Conservation (phyloP, 2,329 filamentous ascomycete species). For the Chalaropsis ovoidea region DNA sequence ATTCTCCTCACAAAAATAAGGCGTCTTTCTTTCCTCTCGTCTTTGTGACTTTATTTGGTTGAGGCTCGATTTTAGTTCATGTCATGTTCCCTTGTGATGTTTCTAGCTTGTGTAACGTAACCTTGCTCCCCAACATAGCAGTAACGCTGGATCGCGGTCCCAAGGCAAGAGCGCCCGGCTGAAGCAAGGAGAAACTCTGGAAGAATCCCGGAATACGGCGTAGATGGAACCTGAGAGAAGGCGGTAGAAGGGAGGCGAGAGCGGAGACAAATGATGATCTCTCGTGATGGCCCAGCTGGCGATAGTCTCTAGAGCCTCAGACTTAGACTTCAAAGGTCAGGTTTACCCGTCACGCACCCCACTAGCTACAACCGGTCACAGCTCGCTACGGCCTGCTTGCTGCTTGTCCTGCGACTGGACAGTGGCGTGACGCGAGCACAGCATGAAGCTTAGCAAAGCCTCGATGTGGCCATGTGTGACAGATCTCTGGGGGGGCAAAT, state of each 20-base stretch:
- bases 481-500: too few relatives aligned
- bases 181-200: background rate
- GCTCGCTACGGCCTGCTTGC: conserved; percentile 3
- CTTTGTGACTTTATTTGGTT: background rate
- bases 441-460: too few relatives aligned
- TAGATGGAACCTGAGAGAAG: too few relatives aligned
- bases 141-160: too few relatives aligned
- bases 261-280: too few relatives aligned
- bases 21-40: background rate
- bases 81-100: too few relatives aligned
- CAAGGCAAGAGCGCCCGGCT: background rate
- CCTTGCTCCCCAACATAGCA: background rate
- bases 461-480: too few relatives aligned
- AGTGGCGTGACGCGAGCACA: too few relatives aligned
- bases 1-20: background rate
- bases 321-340: background rate
- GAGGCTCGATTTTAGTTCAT: too few relatives aligned
- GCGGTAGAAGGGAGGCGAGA: background rate
- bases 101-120: background rate
- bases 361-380: background rate
- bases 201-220: background rate
- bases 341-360: too few relatives aligned
- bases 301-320: background rate
- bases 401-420: background rate
- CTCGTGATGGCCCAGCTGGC: background rate